phyloP scores from a whole-genome alignment of 2,329 filamentous ascomycete species.

The Thielaviopsis musarum region DNA sequence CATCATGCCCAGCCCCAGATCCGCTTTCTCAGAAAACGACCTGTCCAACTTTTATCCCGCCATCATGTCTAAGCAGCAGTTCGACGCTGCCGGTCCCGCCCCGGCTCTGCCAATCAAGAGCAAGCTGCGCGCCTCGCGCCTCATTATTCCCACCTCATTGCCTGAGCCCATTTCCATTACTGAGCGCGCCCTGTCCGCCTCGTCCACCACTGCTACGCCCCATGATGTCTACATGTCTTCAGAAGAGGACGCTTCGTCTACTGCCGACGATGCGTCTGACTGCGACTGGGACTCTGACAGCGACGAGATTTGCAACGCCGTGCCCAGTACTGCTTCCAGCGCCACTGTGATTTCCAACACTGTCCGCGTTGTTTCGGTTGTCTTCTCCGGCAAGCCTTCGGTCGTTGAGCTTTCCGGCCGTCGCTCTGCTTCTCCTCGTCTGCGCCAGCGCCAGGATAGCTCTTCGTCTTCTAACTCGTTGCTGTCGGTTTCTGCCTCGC shows the following conservation, averaged over 20 bases:
- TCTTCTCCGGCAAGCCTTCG: constrained; percentile 42
- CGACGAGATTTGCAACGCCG: constrained; percentile 14
- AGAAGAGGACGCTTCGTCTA: constrained; percentile 48
- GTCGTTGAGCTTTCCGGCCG: constrained; percentile 31
- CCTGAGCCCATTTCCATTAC: not conserved
- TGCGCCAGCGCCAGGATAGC: constrained; percentile 18
- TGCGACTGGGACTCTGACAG: constrained; percentile 32
- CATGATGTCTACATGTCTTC: constrained; percentile 48
- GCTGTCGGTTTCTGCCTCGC: constrained; percentile 18
- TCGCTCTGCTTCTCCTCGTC: constrained; percentile 19
- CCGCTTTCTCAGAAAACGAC: constrained; percentile 12
- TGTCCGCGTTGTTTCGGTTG: constrained; percentile 40
- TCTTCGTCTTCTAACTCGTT: constrained; percentile 15
- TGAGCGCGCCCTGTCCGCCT: constrained; percentile 15
- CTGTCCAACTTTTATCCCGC: constrained; percentile 7
- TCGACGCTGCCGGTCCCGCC: not conserved
- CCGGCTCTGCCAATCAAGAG: constrained; percentile 30
- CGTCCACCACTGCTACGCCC: constrained; percentile 19
- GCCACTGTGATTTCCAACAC: constrained; percentile 25
- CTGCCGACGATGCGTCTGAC: constrained; percentile 42
- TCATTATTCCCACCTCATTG: constrained; percentile 19
- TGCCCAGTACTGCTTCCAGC: constrained; percentile 12
- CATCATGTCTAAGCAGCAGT: constrained; percentile 8
- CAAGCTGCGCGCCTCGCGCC: constrained; percentile 24
- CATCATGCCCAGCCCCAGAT: constrained; percentile 11